These are phyloP conservation scores for Trifolium repens DNA, from an alignment of 306 rosid species.

Conservation along the genomic window DNA sequence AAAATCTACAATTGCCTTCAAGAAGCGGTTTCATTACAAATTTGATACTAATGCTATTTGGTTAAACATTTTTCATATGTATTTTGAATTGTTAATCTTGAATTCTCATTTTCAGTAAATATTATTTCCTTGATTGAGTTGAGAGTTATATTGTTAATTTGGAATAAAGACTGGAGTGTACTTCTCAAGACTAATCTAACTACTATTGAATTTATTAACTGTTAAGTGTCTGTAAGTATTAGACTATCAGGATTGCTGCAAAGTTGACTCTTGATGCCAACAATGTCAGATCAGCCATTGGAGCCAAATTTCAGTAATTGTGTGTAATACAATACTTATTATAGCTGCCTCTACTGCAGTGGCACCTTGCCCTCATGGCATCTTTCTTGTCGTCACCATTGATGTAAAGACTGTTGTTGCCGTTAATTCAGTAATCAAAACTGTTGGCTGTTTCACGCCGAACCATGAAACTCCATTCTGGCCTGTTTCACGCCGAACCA, in stretches of 20 bases:
- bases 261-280: not conserved
- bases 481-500: not conserved
- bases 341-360: not conserved
- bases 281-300: not conserved
- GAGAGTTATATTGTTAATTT: not conserved
- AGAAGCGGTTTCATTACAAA: not conserved
- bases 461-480: not conserved
- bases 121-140: not conserved
- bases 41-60: not conserved
- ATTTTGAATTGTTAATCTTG: not conserved
- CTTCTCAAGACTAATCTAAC: not conserved
- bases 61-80: not conserved
- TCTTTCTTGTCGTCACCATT: not conserved
- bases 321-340: not conserved
- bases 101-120: not conserved
- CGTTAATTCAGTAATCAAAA: not conserved
- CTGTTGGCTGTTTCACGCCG: not conserved
- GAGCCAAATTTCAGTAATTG: not conserved
- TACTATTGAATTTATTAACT: not conserved
- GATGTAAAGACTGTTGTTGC: conserved; percentile 1
- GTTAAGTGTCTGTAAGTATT: not conserved
- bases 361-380: not conserved
- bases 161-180: not conserved
- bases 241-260: not conserved
- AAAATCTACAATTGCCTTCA: not conserved